Evolutionary conservation across 2,329 filamentous ascomycete genomes (phyloP), one percentile per base, ranked within the genome.

Genomic region (Boeremia exigua): DNA sequence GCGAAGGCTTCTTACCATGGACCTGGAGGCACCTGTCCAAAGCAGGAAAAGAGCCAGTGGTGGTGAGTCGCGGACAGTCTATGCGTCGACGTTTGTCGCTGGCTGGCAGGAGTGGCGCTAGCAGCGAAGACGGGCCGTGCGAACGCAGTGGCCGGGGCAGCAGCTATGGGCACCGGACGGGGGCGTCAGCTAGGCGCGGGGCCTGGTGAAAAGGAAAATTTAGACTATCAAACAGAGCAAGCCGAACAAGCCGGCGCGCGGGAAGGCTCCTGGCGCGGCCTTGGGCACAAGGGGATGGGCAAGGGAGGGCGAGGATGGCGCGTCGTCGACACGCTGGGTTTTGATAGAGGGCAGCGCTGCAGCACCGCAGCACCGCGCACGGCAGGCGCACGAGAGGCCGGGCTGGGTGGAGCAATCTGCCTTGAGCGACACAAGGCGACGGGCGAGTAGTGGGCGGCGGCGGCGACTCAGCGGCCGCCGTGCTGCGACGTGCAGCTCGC

Each of bases 1-100:
- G 60, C 62, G 66, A 61, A 56, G 61, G 49, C 66, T 56, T 55
- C 58, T 73, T 74, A 75, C 71, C 71, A 74, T 74, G 71, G 72
- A 74, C 62, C 63, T 68, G 72, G 72, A 64, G 66, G 66, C 61
- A 59, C 48, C 63, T 70, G 68, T 72, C 72, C 64, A 66, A 70
- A 70, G 70, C 66, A 68, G 71, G 62, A 56, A 63, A 67, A 68
- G 69, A 61, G 50, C 59, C 49, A 57, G 61, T 58, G 54, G 47
- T 43, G 58, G 52, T 63, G 69, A 70, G 61, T 67, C 65, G 58
- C 59, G 65, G 57, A 60, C 51, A 62, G 66, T 67, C 69, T 63
- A 68, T 68, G 67, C 66, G 67, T 61, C 52, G 67, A 73, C 68
- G 70, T 68, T 72, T 68, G 67, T 52, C 62, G 59, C 63, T 65